Evolutionary conservation across 306 rosid genomes (phyloP), one percentile per base, ranked within the genome.

Genomic region (Cicer yamashitae): DNA sequence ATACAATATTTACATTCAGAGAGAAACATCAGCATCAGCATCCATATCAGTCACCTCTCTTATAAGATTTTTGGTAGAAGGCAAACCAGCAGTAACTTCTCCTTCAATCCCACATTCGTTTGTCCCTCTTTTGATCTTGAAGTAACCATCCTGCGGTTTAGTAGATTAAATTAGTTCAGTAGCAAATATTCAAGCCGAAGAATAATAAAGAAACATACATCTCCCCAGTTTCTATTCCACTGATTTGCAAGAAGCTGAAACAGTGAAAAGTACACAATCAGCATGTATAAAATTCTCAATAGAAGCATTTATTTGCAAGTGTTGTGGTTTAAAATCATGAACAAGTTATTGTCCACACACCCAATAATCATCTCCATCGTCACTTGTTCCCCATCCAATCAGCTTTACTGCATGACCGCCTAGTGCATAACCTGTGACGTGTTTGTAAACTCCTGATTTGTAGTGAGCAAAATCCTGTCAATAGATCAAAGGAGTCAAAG

Each of bases 331-430:
- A 50, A 53, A 70, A 22, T 57, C 53, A 54, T 38, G 38, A 82
- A 79, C 56, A 48, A 59, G 17, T 25, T 25, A 59, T 11, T 39
- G 69, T 67, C 48, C 52, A 77, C 85, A 63, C 84, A 94, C 98
- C 98, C 98, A 94, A 78, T 91, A 94, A 83, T 91, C 96, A 40
- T 88, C 94, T 14, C 98, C 97, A 44, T 80, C 84, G 39, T 85
- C 88, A 17, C 86, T 79, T 71, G 96, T 91, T 82, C 98, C 98
- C 98, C 98, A 94, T 22, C 98, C 98, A 74, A 94, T 89, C 56
- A 94, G 87, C 85, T 94, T 94, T 6, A 90, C 97, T 15, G 98
- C 98, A 83, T 94, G 98, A 77, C 98, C 98, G 53, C 98, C 98
- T 80, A 94, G 45, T 74, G 1, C 74, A 7, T 12, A 83, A 38